Evolutionary conservation across 164 flowering plant genomes (phyloP), one percentile per base, ranked within the genome.

Genomic region (Liquidambar formosana): DNA sequence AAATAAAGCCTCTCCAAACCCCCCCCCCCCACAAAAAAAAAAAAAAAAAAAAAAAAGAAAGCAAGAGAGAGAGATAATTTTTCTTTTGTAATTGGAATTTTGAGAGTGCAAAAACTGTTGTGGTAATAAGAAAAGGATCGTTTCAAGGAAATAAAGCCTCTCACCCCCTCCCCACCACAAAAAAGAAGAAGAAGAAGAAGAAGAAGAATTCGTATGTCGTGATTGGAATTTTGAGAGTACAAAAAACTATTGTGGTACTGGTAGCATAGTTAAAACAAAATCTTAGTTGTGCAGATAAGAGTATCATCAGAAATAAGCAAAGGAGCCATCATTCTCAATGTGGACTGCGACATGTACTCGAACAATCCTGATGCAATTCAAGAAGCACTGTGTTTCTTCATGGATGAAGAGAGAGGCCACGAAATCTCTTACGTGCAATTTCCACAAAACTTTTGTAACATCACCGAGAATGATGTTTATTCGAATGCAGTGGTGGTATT

Each of bases 261-360:
- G 12, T 13, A 13, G 25, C 63, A 12, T 61, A 0, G 18, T 12
- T 33, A 61, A 22, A 3, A 56, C 59, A 33, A 43, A 21, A 19
- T 44, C 38, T 28, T 48, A 57, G 44, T 27, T 68, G 27, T 67
- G 76, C 82, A 89, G 94, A 79, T 88, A 76, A 80, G 97, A 63
- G 93, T 92, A 44, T 88, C 97, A 38, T 76, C 92, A 14, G 69
- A 75, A 65, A 90, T 90, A 44, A 88, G 84, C 76, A 83, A 85
- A 75, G 92, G 82, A 2, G 68, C 76, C 0, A 76, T 92, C 18
- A 85, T 90, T 44, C 86, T 90, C 9, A 88, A 83, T 62, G 72
- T 90, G 26, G 97, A 92, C 74, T 90, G 97, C 58, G 97, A 92
- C 72, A 92, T 92, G 97, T 87, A 88, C 73, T 78, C 93, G 1